Evolutionary conservation across 2,329 filamentous ascomycete species (phyloP).

Genomic region (Chaetomiaceae sp.): DNA sequence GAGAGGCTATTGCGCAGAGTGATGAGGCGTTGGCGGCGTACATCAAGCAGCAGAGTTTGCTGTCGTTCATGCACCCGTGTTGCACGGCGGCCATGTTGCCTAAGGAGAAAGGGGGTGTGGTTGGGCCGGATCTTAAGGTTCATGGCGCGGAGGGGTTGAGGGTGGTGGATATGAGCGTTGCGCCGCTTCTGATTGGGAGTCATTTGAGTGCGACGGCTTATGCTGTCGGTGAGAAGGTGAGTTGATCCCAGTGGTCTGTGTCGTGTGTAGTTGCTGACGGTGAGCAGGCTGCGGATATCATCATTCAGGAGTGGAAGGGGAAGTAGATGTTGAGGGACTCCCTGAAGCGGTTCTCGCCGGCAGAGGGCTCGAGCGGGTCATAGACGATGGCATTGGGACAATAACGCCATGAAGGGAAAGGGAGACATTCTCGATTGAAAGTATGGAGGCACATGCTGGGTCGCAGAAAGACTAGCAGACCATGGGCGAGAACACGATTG

Average conservation of each 20-base stretch:
- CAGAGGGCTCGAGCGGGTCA: too few species aligned
- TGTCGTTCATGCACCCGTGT: conserved; percentile 23
- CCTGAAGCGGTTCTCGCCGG: too few species aligned
- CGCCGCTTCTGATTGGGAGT: conserved; percentile 19
- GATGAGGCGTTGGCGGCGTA: conserved; percentile 4
- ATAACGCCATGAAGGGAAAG: too few species aligned
- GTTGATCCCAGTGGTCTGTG: not conserved
- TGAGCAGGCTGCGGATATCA: conserved; percentile 18
- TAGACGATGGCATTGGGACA: too few species aligned
- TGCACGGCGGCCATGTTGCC: conserved; percentile 28
- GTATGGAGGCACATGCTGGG: too few species aligned
- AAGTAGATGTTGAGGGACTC: not conserved
- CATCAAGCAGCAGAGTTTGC: not conserved
- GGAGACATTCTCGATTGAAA: too few species aligned
- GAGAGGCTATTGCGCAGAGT: conserved; percentile 29
- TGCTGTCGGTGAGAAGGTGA: conserved; percentile 24
- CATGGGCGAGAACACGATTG: too few species aligned
- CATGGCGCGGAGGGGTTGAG: conserved; percentile 21
- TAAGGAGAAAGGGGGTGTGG: conserved; percentile 11
- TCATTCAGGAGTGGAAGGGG: conserved; percentile 14
- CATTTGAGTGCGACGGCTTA: conserved; percentile 24
- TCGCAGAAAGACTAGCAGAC: too few species aligned
- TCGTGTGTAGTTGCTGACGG: not conserved
- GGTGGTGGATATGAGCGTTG: conserved; percentile 23
- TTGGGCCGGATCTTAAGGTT: conserved; percentile 22